These are phyloP conservation scores for Euphorbia schlechtendalii DNA, from an alignment of 441 rosid genomes.

Conservation along the genomic window DNA sequence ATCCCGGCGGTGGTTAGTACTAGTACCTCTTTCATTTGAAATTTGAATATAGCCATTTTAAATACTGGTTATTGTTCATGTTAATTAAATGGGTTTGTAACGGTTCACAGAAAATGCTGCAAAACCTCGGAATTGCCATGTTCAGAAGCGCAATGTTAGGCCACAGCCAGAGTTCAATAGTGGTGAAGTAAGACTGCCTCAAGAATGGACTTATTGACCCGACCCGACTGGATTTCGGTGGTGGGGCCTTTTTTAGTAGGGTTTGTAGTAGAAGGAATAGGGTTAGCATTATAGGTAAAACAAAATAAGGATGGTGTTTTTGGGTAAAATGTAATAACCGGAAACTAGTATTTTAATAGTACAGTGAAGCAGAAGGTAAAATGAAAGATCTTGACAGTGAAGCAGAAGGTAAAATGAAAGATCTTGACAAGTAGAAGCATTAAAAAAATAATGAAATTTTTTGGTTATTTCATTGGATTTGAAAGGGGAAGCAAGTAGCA, in stretches of 20 bases:
- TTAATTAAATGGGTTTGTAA: not conserved
- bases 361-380: not conserved
- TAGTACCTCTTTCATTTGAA: not conserved
- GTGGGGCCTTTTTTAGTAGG: not conserved
- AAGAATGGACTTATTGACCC: slow-evolving; percentile 57
- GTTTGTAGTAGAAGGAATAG: slow-evolving; percentile 6
- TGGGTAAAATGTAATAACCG: not conserved
- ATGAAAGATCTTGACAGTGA: no score
- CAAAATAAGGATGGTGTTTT: not conserved
- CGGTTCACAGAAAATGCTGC: slow-evolving; percentile 20
- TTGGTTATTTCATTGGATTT: slow-evolving; percentile 23
- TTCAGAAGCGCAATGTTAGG: slow-evolving; percentile 24
- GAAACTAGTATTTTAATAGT: not conserved
- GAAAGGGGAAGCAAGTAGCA: not conserved
- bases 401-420: no score
- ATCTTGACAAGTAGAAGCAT: no score
- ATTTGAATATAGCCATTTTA: not conserved
- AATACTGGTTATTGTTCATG: not conserved
- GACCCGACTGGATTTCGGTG: not conserved
- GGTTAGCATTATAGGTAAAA: not conserved
- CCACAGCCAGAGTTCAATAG: slow-evolving; percentile 20
- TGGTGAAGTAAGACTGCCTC: slow-evolving; percentile 42
- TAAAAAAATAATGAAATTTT: no score
- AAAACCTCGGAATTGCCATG: slow-evolving; percentile 18
- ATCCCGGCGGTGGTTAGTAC: slow-evolving; percentile 19